Conservation (phyloP, 768 basidiomycete genomes). For the Trametes villosa region DNA sequence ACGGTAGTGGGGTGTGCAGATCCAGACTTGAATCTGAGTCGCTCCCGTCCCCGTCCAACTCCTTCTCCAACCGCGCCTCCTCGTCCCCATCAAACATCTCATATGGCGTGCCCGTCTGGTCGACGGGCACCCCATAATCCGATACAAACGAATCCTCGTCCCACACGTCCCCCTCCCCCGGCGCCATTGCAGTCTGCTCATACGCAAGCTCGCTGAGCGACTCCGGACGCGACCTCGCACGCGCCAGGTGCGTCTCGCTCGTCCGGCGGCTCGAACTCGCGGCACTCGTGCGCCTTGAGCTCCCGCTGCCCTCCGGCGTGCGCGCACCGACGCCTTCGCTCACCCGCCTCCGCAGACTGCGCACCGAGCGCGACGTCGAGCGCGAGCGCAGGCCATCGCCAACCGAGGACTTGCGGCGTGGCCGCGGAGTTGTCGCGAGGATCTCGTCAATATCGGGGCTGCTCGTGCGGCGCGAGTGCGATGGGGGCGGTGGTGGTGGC, state of each 20-base stretch:
- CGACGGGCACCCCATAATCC: slow-evolving; percentile 36
- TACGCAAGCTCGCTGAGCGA: slow-evolving; percentile 26
- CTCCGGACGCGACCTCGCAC: slow-evolving; percentile 5
- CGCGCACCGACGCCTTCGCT: slow-evolving; percentile 21
- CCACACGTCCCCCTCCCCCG: slow-evolving; percentile 25
- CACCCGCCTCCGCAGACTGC: slow-evolving; percentile 24
- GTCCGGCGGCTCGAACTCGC: slow-evolving; percentile 4
- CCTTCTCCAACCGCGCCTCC: slow-evolving; percentile 33
- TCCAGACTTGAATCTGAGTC: slow-evolving; percentile 43
- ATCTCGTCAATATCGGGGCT: slow-evolving; percentile 40
- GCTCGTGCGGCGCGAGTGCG: slow-evolving; percentile 18
- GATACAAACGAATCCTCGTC: slow-evolving; percentile 34
- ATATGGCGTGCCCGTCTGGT: slow-evolving; percentile 29
- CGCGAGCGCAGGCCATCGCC: slow-evolving; percentile 27
- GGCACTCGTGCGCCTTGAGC: slow-evolving; percentile 12
- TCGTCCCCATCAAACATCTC: slow-evolving; percentile 29
- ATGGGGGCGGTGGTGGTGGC: not conserved
- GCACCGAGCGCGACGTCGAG: slow-evolving; percentile 30
- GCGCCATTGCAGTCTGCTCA: slow-evolving; percentile 15
- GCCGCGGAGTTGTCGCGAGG: slow-evolving; percentile 38
- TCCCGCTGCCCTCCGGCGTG: slow-evolving; percentile 5
- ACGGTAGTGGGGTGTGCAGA: slow-evolving; percentile 45
- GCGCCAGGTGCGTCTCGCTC: slow-evolving; percentile 8
- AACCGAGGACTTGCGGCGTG: slow-evolving; percentile 31
- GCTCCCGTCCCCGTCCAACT: slow-evolving; percentile 34